These are phyloP conservation scores for Zea mays DNA, from an alignment of 176 grass and related monocot species.

Conservation along the genomic window DNA sequence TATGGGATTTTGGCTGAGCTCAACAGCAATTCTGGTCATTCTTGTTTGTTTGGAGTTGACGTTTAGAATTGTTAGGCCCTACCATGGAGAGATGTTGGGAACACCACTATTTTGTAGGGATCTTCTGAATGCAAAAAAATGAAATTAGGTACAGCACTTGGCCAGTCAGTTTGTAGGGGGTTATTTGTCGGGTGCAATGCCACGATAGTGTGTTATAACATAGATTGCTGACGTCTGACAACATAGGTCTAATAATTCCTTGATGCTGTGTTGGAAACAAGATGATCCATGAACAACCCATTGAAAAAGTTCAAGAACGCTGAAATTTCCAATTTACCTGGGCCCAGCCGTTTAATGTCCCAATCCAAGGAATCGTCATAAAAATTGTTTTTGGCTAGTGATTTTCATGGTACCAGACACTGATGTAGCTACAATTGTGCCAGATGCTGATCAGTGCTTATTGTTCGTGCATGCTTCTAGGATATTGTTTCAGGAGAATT, in stretches of 20 bases:
- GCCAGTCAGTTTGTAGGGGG: constrained; percentile 24
- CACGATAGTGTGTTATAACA: constrained; percentile 28
- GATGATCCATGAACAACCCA: constrained; percentile 44
- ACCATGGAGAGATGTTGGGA: constrained; percentile 45
- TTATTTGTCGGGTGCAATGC: constrained; percentile 36
- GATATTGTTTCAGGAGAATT: constrained; percentile 18
- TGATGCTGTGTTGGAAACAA: constrained; percentile 36
- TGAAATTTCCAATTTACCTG: constrained; percentile 24
- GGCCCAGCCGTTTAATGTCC: neutral
- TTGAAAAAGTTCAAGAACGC: constrained; percentile 31
- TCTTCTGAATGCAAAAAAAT: neutral
- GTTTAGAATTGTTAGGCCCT: constrained; percentile 39
- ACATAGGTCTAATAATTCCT: constrained; percentile 35
- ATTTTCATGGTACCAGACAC: constrained; percentile 31
- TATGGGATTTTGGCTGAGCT: constrained; percentile 27
- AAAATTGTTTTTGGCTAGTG: constrained; percentile 7
- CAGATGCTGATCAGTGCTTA: constrained; percentile 13
- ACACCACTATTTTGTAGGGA: constrained; percentile 29
- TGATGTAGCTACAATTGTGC: constrained; percentile 19
- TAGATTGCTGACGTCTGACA: constrained; percentile 41
- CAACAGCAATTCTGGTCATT: neutral
- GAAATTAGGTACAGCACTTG: constrained; percentile 39
- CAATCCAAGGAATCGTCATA: neutral
- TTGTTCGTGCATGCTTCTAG: constrained; percentile 27
- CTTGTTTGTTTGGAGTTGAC: constrained; percentile 36